Base-by-base conservation (phyloP, 176 grass and related monocot genomes). In the Thinopyrum elongatum region DNA sequence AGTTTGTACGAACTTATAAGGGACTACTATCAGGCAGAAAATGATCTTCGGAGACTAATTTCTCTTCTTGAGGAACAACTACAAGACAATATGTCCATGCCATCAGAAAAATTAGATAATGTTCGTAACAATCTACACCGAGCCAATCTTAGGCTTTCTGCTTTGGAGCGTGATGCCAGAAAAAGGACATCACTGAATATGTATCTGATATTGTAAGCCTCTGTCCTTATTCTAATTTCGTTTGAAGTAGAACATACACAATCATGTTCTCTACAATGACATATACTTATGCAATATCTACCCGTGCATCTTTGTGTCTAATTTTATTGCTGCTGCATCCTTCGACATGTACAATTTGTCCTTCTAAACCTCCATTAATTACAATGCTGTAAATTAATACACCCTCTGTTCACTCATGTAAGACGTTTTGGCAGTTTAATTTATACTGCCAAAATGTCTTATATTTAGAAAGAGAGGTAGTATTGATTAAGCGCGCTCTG, bases 121-220 rank as follows among this genome's bases (percentile, higher is more conserved):
- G 84, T 79, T 60, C 65, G 66, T 76, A 85, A 42, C 74, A 89
- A 91, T 87, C 83, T 98, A 51, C 90, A 89, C 26, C 87, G 57
- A 74, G 90, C 88, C 38, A 91, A 62, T 82, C 36, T 82, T 58
- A 86, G 91, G 70, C 87, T 94, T 91, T 85, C 90, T 73, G 77
- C 87, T 82, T 70, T 92, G 64, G 84, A 98, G 80, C 78, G 84
- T 39, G 89, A 92, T 78, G 79, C 90, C 84, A 89, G 57, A 89
- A 98, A 92, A 76, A 82, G 74, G 33, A 83, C 83, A 33, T 57
- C 86, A 8, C 84, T 98, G 65, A 91, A 98, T 89, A 77, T 92
- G 26, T 94, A 95, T 76, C 86, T 94, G 83, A 98, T 95, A 89
- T 63, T 98, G 96, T 98, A 95, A 92, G 96, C 81, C 35, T 76